Conservation (phyloP, 805 yeast species). For the Alloascoidea africana region DNA sequence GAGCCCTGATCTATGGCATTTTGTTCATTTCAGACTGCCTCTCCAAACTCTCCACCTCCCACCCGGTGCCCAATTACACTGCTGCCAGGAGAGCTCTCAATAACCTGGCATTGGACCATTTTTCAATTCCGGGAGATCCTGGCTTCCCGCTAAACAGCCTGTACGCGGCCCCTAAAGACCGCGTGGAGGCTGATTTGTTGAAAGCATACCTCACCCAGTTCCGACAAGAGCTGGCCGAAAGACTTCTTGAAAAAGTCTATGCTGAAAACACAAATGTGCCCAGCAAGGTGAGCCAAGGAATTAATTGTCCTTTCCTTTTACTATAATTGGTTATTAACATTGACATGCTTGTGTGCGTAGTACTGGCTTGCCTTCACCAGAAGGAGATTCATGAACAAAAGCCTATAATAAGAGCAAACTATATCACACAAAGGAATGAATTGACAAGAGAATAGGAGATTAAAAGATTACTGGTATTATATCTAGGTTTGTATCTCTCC, state of each 20-base stretch:
- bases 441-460: no score
- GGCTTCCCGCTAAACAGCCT: constrained; percentile 84
- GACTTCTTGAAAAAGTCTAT: constrained; percentile 65
- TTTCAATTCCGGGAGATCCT: constrained; percentile 88
- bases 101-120: constrained; percentile 75
- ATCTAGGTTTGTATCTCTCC: no score
- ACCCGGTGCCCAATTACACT: constrained; percentile 41
- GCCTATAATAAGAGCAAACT: constrained; percentile 27
- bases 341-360: constrained; percentile 6
- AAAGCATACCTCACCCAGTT: constrained; percentile 79
- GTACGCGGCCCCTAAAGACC: constrained; percentile 57
- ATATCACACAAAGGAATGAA: neutral
- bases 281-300: constrained; percentile 32
- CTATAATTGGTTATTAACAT: neutral
- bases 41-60: constrained; percentile 36
- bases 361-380: constrained; percentile 94
- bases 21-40: constrained; percentile 79
- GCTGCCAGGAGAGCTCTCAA: constrained; percentile 40
- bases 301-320: neutral
- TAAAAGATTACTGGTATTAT: no score
- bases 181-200: constrained; percentile 63
- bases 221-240: constrained; percentile 81
- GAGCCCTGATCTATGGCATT: constrained; percentile 88
- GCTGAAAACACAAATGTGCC: constrained; percentile 42
- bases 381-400: constrained; percentile 91